Evolutionary conservation across 75 land plant species (phyloP), one percentile per base, ranked within the genome.

Genomic region (Pseudotsuga menziesii): DNA sequence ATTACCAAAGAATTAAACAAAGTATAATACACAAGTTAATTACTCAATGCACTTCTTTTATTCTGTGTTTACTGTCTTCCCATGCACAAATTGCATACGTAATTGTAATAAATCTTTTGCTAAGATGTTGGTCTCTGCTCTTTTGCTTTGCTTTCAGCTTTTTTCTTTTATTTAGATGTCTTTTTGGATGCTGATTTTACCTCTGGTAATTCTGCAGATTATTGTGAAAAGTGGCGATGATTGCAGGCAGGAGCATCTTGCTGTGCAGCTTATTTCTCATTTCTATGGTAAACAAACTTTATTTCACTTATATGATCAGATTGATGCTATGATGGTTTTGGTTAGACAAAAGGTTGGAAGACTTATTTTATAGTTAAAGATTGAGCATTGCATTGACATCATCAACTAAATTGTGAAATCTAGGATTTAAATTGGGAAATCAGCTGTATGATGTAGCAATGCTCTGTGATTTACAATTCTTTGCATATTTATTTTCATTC

Each of bases 191-290:
- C 54, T 48, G 54, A 48, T 48, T 48, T 48, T 48, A 48, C n/a
- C 61, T 22, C 61, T 60, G 61, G 44, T 73, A 26, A 23, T 41
- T 55, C 19, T 84, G 61, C 84, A 97, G 99, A 80, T 92, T 29
- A 97, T 97, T 78, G 99, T 97, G 36, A 97, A 97, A 85, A 97
- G 99, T 85, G 99, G 99, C 57, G 99, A 97, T 86, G 99, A 97
- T 82, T 97, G 99, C 87, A 93, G 99, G 86, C 99, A 97, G 78
- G 99, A 97, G 81, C 99, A 97, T 78, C 88, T 97, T 56, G 99
- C 99, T 16, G 98, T 95, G 61, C 99, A 97, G 73, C 96, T 97
- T 74, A 85, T 97, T 81, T 88, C 96, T 22, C 99, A 97, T 83
- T 97, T 97, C 60, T 95, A 95, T 86, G 99, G 99, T 97, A 81